Evolutionary conservation across 768 basidiomycete species (phyloP).

Genomic region (Mycena metata): DNA sequence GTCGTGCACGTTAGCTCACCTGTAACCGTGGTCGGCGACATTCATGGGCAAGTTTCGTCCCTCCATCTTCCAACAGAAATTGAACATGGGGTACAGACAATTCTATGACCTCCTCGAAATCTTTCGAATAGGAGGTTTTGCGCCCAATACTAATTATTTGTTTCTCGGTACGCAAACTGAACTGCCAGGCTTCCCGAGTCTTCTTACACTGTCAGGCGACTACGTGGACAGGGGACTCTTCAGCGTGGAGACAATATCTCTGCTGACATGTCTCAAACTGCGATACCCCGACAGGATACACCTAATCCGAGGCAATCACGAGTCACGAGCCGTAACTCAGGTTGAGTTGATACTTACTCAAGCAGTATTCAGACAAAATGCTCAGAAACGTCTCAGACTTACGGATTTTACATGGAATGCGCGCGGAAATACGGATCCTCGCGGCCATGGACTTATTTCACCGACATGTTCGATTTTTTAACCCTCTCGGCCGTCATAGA

Average conservation of each 20-base stretch:
- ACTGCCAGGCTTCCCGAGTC: constrained; percentile 21
- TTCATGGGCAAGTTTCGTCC: constrained; percentile 80
- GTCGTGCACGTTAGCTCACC: constrained; percentile 97
- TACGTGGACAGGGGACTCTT: constrained; percentile 98
- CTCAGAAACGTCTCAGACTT: constrained; percentile 70
- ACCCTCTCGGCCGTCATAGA: constrained; percentile 98
- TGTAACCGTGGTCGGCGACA: constrained; percentile 99
- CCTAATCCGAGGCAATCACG: constrained; percentile 96
- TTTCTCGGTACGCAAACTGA: constrained; percentile 78
- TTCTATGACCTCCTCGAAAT: constrained; percentile 99
- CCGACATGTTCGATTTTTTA: constrained; percentile 99
- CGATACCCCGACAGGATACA: constrained; percentile 97
- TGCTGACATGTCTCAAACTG: constrained; percentile 95
- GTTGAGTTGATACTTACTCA: constrained; percentile 71
- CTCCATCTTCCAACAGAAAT: not conserved
- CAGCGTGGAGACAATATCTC: constrained; percentile 98
- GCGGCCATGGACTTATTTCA: constrained; percentile 98
- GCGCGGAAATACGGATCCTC: constrained; percentile 96
- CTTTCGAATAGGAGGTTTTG: constrained; percentile 97
- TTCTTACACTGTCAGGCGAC: constrained; percentile 73
- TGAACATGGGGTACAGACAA: constrained; percentile 67
- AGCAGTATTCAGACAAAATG: not conserved
- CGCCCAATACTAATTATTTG: constrained; percentile 97
- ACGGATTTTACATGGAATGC: constrained; percentile 99
- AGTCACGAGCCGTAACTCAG: constrained; percentile 97